Conservation (phyloP, 75 land plant species). For the Adiantum capillusveneris region DNA sequence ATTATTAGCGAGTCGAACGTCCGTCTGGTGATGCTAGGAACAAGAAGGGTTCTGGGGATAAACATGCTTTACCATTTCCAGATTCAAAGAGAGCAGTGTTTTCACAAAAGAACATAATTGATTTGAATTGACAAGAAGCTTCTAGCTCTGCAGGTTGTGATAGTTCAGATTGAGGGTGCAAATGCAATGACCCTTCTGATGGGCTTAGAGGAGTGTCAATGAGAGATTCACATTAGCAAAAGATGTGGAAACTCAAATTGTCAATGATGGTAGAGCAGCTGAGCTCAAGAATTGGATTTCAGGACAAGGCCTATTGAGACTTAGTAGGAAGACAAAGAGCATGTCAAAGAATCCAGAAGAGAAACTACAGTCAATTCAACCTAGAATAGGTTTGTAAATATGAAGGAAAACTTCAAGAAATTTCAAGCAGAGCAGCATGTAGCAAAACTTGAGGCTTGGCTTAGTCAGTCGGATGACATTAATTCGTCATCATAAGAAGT, state of each 20-base stretch:
- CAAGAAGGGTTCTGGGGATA: neutral
- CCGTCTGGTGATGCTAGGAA: neutral
- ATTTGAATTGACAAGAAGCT: neutral
- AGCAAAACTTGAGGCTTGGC: constrained; percentile 67
- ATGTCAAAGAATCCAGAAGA: constrained; percentile 2
- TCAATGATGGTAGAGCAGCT: constrained; percentile 11
- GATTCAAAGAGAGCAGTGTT: neutral
- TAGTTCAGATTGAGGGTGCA: constrained; percentile 2
- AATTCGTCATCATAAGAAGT: too few relatives aligned
- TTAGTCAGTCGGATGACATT: constrained; percentile 31
- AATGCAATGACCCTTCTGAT: neutral
- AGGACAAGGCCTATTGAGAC: constrained; percentile 14
- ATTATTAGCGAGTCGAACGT: neutral
- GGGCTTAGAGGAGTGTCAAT: too few relatives aligned
- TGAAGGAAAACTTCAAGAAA: constrained; percentile 37
- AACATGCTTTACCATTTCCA: neutral
- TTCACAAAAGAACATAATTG: neutral
- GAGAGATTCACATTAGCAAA: constrained; percentile 1
- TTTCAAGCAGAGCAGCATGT: constrained; percentile 57
- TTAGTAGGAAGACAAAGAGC: neutral
- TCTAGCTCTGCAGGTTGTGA: neutral
- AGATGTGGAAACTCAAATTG: constrained; percentile 6
- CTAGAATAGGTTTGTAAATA: constrained; percentile 10
- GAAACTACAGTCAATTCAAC: constrained; percentile 13
- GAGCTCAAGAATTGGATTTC: constrained; percentile 37